These are phyloP conservation scores for Kregervanrija delftensis DNA, from an alignment of 805 yeast species.

Conservation along the genomic window DNA sequence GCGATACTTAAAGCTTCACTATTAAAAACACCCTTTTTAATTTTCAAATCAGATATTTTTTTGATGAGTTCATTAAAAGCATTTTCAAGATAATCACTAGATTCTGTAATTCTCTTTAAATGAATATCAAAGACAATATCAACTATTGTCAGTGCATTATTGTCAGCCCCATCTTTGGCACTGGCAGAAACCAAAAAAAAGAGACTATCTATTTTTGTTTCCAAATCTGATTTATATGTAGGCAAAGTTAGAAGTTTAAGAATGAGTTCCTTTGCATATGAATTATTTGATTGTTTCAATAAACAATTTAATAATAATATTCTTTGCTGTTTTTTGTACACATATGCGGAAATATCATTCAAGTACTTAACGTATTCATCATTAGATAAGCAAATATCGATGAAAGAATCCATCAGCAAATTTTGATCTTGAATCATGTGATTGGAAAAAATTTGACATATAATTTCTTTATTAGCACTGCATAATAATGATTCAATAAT, in stretches of 20 bases:
- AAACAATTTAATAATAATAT: conserved; percentile 22
- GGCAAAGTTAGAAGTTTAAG: conserved; percentile 41
- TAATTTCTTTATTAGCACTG: conserved; percentile 9
- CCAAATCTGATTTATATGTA: conserved; percentile 47
- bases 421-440: conserved; percentile 44
- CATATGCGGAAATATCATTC: conserved; percentile 40
- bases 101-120: conserved; percentile 26
- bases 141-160: conserved; percentile 24
- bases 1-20: no score
- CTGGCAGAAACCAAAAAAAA: conserved; percentile 9
- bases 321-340: conserved; percentile 33
- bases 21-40: no score
- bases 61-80: conserved; percentile 2
- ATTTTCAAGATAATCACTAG: conserved; percentile 15
- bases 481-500: conserved; percentile 28
- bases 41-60: no score
- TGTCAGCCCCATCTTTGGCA: background rate
- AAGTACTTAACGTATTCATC: conserved; percentile 1
- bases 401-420: conserved; percentile 25
- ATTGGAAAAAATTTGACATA: conserved; percentile 26
- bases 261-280: conserved; percentile 15
- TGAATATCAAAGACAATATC: conserved; percentile 34
- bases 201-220: conserved; percentile 22
- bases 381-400: conserved; percentile 7
- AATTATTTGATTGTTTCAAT: conserved; percentile 2